Conservation (phyloP, 2,329 filamentous ascomycete species). For the Capronia coronata region DNA sequence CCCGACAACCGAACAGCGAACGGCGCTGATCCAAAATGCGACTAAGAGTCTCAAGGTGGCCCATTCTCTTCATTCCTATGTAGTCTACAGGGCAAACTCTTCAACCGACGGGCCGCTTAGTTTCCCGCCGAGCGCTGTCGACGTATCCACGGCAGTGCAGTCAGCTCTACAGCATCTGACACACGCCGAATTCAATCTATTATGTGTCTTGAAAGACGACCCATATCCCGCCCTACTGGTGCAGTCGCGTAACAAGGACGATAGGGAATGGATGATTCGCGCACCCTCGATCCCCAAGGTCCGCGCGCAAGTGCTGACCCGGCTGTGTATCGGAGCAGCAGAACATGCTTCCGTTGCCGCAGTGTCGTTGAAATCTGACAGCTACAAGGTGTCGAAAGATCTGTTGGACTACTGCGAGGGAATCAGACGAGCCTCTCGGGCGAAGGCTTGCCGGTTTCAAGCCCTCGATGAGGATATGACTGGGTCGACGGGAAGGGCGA, state of each 20-base stretch:
- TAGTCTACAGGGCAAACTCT: slow-evolving; percentile 41
- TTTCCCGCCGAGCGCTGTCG: slow-evolving; percentile 29
- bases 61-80: slow-evolving; percentile 68
- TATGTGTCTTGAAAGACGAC: slow-evolving; percentile 89
- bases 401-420: slow-evolving; percentile 70
- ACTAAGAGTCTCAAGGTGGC: slow-evolving; percentile 73
- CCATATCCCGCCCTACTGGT: slow-evolving; percentile 79
- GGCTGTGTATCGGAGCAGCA: slow-evolving; percentile 77
- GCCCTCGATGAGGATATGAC: slow-evolving; percentile 80
- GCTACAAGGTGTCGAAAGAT: slow-evolving; percentile 55
- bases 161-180: slow-evolving; percentile 51
- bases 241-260: slow-evolving; percentile 72
- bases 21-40: slow-evolving; percentile 62
- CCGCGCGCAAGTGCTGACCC: slow-evolving; percentile 77
- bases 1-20: slow-evolving; percentile 60
- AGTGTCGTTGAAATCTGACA: slow-evolving; percentile 42
- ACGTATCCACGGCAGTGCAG: slow-evolving; percentile 44
- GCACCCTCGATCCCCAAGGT: slow-evolving; percentile 82
- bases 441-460: slow-evolving; percentile 83
- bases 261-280: slow-evolving; percentile 95
- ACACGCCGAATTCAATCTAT: slow-evolving; percentile 78
- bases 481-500: slow-evolving; percentile 72
- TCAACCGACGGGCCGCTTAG: slow-evolving; percentile 43
- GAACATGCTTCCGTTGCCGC: slow-evolving; percentile 75
- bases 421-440: slow-evolving; percentile 65